Evolutionary conservation across 106 monocot genomes (phyloP), one percentile per base, ranked within the genome.

Genomic region (Alisma plantagoaquatica): DNA sequence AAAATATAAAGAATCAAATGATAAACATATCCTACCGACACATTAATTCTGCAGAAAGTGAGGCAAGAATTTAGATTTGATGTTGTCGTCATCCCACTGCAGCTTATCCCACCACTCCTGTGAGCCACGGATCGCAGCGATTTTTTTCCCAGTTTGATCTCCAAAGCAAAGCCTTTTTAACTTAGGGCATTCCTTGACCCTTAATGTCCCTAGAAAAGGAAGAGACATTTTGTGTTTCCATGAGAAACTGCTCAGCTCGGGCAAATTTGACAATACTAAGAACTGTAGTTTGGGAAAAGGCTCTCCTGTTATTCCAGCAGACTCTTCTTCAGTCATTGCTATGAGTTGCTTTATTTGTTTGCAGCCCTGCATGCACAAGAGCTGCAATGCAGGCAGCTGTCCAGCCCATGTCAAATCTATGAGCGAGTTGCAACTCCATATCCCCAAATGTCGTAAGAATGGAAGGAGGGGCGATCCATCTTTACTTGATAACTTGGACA

Each of bases 161-260:
- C 61, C 47, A 22, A 61, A 49, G 14, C 47, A 31, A 1, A 61
- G 61, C 61, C 43, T 61, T 14, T 46, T 61, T 19, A 61, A 31
- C 47, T 22, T 27, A 9, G 61, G 61, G 15, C 48, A 61, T 1
- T 26, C 1, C 3, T 2, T 1, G 16, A 61, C 61, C 1, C 3
- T 9, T 11, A 61, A 19, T 11, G 8, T 32, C 28, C 12, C 12
- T 7, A 61, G 46, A 14, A 30, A 30, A 31, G 48, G 46, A 10
- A 61, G 27, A 22, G 6, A 19, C 31, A 61, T 11, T 1, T 29
- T 27, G 31, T 48, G 61, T 1, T 23, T 46, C 16, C 41, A 46
- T 3, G 30, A 47, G 16, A 61, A 45, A 9, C 61, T 46, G 16
- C 16, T 22, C 47, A 61, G 8, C 17, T 61, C 19, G 1, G 18